Base-by-base conservation (phyloP, 164 flowering plant genomes). In the Magnolia sinica region DNA sequence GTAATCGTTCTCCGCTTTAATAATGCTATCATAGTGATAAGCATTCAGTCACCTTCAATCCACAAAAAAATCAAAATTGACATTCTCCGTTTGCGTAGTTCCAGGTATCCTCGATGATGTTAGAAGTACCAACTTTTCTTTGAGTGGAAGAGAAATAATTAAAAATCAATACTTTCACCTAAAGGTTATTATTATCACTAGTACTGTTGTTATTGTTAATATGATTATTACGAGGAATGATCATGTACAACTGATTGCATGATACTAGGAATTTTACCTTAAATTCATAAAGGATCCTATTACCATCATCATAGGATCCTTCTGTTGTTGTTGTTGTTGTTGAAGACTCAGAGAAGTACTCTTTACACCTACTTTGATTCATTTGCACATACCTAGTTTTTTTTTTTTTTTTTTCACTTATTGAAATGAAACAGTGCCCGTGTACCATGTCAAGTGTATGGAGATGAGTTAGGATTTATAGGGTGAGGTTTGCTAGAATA, bases 31-130 rank as follows among this genome's bases (percentile, higher is more conserved):
- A 79, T 64, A 65, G 19, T 73, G 83, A 80, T 86, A 79, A 77
- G 82, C 82, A 82, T 77, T n/a, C 52, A 74, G 83, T 80, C 83
- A 76, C 82, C 45, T 63, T 79, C 82, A 77, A 74, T 74, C 49
- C 71, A 78, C 73, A 66, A 77, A 37, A 78, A 64, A 4, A 64
- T 50, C 13, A 31, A 31, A 50, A 23, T 71, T 27, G 68, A 20
- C 22, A 7, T 65, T 20, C 8, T 20, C 68, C 68, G 23, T 65
- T 65, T 65, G 68, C 14, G 11, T 65, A 23, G 29, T 65, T 14
- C 13, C 13, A 2, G 8, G 24, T 65, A 23, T 22, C 37, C 8
- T 16, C 16, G 24, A 22, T 65, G 29, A 23, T 65, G 0, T 22
- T 2, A 65, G 22, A 20, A 23, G 23, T 65, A 4, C 63, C 4